Evolutionary conservation across 352 stramenopile species (phyloP).

Genomic region (Pythium dissimile): DNA sequence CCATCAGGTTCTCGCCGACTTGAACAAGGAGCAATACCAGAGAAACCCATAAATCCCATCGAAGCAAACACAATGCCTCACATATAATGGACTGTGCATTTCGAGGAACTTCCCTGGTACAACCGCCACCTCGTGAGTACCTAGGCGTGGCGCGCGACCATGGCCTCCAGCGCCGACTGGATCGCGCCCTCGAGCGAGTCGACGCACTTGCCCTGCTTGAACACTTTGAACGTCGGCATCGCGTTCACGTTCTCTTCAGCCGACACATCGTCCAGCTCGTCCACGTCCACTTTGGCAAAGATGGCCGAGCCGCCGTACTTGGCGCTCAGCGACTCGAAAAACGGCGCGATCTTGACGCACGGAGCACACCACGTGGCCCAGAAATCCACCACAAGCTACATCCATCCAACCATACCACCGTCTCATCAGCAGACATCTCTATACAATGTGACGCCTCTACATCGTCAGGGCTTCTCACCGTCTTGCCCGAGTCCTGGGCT

Average conservation of each 20-base stretch:
- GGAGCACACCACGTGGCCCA: conserved; percentile 84
- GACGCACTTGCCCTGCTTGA: conserved; percentile 85
- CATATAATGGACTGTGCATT: too few species aligned
- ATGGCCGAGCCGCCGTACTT: conserved; percentile 41
- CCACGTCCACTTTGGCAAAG: conserved; percentile 80
- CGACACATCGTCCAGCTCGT: conserved; percentile 45
- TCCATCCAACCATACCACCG: too few species aligned
- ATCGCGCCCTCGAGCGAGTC: conserved; percentile 85
- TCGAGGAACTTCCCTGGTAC: not conserved
- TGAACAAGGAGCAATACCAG: too few species aligned
- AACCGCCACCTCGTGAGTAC: not conserved
- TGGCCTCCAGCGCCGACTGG: conserved; percentile 47
- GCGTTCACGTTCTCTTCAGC: conserved; percentile 56
- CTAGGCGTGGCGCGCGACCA: conserved; percentile 44
- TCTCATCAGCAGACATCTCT: not conserved
- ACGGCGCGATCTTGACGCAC: conserved; percentile 71
- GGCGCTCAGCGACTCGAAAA: conserved; percentile 69
- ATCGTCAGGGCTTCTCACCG: conserved; percentile 20
- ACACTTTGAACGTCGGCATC: conserved; percentile 94
- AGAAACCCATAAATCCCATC: too few species aligned
- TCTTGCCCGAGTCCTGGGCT: conserved; percentile 37
- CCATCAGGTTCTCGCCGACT: too few species aligned
- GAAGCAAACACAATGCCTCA: too few species aligned
- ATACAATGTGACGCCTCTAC: not conserved
- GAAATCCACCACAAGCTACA: conserved; percentile 87